phyloP scores from a whole-genome alignment of 768 basidiomycete genomes.

The Austroboletus eburneus region DNA sequence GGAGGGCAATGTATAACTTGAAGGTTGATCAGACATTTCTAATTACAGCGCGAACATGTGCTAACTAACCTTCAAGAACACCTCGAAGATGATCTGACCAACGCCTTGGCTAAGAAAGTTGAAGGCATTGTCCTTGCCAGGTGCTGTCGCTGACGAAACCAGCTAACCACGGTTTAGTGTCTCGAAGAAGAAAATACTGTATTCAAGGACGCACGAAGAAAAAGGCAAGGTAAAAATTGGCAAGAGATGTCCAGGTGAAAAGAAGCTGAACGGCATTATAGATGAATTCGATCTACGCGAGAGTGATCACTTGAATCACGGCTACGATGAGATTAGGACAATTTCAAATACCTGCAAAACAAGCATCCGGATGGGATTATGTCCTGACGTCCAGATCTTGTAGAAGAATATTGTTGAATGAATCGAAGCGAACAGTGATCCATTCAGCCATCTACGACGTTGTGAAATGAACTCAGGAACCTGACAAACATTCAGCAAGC shows the following conservation, averaged over 20 bases:
- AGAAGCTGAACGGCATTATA: constrained; percentile 87
- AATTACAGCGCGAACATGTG: not conserved
- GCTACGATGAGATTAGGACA: not conserved
- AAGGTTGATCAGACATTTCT: constrained; percentile 19
- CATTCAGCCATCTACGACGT: constrained; percentile 84
- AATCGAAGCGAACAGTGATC: constrained; percentile 88
- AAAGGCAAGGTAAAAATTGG: constrained; percentile 92
- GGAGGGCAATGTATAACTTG: constrained; percentile 75
- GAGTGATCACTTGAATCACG: not conserved
- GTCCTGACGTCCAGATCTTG: constrained; percentile 89
- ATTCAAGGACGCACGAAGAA: constrained; percentile 69
- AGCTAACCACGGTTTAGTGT: constrained; percentile 45
- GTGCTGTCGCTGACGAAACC: constrained; percentile 71
- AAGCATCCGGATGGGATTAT: constrained; percentile 81
- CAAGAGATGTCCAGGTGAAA: constrained; percentile 92
- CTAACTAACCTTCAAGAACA: constrained; percentile 56
- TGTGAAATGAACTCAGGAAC: constrained; percentile 95
- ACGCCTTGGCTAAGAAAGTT: constrained; percentile 72
- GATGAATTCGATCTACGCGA: constrained; percentile 73
- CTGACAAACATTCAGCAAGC: constrained; percentile 24
- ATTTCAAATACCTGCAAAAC: constrained; percentile 45
- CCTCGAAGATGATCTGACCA: constrained; percentile 68
- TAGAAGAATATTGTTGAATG: constrained; percentile 89
- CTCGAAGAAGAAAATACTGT: constrained; percentile 12
- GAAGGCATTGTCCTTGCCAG: constrained; percentile 62